A percentile compares a stretch with the other conserved stretches of the same genome.
These are phyloP conservation scores for Emergomyces africanus DNA, from an alignment of 2,329 filamentous ascomycete species.

Conservation along the genomic window DNA sequence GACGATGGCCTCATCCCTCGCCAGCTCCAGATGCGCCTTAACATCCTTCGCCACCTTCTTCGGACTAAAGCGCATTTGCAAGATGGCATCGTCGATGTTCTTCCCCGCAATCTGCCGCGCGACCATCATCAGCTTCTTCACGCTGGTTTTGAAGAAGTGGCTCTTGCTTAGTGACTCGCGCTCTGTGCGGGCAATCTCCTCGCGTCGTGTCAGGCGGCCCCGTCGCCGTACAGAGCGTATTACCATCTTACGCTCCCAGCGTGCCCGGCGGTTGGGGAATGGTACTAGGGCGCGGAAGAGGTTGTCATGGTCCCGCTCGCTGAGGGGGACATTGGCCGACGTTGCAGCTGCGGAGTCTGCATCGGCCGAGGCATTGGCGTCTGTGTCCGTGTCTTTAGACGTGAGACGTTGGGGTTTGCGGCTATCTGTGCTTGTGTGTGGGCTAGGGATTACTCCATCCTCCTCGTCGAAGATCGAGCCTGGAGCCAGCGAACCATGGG, in stretches of 20 bases:
- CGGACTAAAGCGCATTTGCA: constrained; percentile 90
- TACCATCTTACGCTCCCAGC: constrained; percentile 76
- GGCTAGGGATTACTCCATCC: constrained; percentile 15
- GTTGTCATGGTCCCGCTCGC: constrained; percentile 35
- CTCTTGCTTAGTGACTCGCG: constrained; percentile 49
- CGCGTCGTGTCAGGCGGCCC: constrained; percentile 52
- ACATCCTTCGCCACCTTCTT: constrained; percentile 84
- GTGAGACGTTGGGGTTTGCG: constrained; percentile 12
- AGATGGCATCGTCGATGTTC: constrained; percentile 81
- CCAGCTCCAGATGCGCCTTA: constrained; percentile 63
- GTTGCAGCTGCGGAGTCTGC: constrained; percentile 4
- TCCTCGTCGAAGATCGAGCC: constrained; percentile 33
- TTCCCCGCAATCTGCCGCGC: constrained; percentile 86
- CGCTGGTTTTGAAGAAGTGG: constrained; percentile 63
- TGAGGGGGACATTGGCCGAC: constrained; percentile 12
- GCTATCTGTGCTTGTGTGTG: constrained; percentile 13
- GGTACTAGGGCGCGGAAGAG: constrained; percentile 61
- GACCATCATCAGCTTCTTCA: constrained; percentile 83
- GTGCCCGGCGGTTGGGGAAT: constrained; percentile 53
- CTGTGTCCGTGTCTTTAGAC: constrained; percentile 5
- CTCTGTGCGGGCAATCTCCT: constrained; percentile 56
- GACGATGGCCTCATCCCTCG: constrained; percentile 68
- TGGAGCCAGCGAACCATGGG: constrained; percentile 23
- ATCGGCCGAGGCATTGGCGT: constrained; percentile 9
- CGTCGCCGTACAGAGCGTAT: constrained; percentile 59